These are phyloP conservation scores for Annulohypoxylon truncatum DNA, from an alignment of 2,329 filamentous ascomycete species.

Conservation along the genomic window DNA sequence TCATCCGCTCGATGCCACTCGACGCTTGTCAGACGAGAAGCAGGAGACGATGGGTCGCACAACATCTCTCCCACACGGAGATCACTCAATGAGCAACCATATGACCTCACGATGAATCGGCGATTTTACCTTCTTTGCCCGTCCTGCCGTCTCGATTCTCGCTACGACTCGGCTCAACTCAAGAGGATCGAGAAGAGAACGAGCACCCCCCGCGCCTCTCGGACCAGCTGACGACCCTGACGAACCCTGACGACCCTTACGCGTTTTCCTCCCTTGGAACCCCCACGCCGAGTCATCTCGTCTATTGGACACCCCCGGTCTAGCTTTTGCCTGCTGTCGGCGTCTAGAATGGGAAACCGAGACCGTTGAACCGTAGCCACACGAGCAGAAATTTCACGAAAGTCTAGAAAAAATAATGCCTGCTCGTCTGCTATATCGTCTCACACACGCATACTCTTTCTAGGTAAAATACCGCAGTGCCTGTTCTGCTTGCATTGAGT, in stretches of 20 bases:
- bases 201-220: conserved; percentile 24
- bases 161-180: conserved; percentile 20
- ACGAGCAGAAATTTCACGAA: conserved; percentile 12
- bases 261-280: conserved; percentile 32
- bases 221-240: conserved; percentile 41
- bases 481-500: conserved; percentile 38
- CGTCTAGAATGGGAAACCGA: conserved; percentile 43
- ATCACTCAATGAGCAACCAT: conserved; percentile 32
- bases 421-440: conserved; percentile 24
- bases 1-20: conserved; percentile 27
- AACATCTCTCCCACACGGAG: conserved; percentile 24
- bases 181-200: background rate
- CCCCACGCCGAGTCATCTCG: conserved; percentile 43
- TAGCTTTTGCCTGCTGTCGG: conserved; percentile 32
- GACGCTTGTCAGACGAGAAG: conserved; percentile 32
- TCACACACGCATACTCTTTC: conserved; percentile 23
- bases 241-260: conserved; percentile 40
- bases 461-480: conserved; percentile 42
- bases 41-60: conserved; percentile 33
- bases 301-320: conserved; percentile 38
- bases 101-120: conserved; percentile 40
- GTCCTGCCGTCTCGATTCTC: conserved; percentile 27
- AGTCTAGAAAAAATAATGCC: conserved; percentile 19
- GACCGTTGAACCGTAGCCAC: conserved; percentile 24
- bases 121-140: conserved; percentile 22